phyloP scores from a whole-genome alignment of 2,329 filamentous ascomycete genomes.

The Xylaria sp. region DNA sequence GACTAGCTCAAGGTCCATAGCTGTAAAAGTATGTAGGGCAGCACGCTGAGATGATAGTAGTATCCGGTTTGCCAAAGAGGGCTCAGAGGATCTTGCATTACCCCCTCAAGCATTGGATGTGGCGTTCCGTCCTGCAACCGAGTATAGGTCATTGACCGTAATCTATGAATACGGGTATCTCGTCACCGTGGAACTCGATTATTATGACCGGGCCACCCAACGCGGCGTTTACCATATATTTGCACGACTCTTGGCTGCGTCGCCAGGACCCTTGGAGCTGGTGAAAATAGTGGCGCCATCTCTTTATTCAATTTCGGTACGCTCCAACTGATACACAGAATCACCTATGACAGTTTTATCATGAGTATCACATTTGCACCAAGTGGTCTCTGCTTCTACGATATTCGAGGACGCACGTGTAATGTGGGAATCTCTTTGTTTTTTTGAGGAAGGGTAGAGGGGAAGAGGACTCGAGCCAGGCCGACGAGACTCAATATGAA shows the following conservation, averaged over 20 bases:
- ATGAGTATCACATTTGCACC: background rate
- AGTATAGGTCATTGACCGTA: background rate
- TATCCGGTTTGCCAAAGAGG: background rate
- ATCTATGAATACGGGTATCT: background rate
- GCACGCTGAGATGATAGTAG: too few relatives aligned
- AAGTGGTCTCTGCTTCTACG: background rate
- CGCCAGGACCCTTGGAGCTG: slow-evolving; percentile 14
- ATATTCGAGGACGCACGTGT: background rate
- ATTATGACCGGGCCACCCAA: background rate
- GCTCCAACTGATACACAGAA: background rate
- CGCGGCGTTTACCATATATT: slow-evolving; percentile 15
- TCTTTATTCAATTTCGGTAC: background rate
- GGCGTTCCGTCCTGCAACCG: background rate
- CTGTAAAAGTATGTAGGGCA: too few relatives aligned
- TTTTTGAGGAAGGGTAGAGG: background rate
- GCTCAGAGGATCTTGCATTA: background rate
- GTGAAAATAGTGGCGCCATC: slow-evolving; percentile 13
- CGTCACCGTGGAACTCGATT: background rate
- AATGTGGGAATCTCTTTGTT: background rate
- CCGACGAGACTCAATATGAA: background rate
- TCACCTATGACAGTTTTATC: background rate
- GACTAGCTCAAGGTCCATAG: too few relatives aligned
- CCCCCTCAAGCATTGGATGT: background rate
- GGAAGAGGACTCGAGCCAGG: background rate
- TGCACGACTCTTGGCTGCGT: slow-evolving; percentile 9